These are phyloP conservation scores for Brettanomyces nanus DNA, from an alignment of 805 yeast species.

Conservation along the genomic window DNA sequence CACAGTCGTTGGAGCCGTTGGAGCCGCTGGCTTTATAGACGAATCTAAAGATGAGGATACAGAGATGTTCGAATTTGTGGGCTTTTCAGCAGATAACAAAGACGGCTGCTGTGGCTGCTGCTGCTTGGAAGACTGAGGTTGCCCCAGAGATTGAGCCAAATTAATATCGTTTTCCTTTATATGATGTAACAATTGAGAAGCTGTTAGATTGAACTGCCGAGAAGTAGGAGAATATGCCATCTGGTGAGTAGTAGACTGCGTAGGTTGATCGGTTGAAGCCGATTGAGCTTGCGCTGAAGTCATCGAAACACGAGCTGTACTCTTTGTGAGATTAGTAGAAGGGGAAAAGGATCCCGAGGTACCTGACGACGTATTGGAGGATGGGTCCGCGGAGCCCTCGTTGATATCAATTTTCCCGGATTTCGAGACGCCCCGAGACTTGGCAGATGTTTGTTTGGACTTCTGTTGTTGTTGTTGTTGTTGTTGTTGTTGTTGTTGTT, in stretches of 20 bases:
- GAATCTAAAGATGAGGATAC: neutral
- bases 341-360: neutral
- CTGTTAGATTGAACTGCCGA: slow-evolving; percentile 20
- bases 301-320: slow-evolving; percentile 4
- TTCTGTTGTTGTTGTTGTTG: neutral
- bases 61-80: neutral
- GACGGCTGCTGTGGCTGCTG: neutral
- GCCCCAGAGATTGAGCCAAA: slow-evolving; percentile 11
- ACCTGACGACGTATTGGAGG: neutral
- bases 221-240: slow-evolving; percentile 16
- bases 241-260: slow-evolving; percentile 12
- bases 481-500: slow-evolving; percentile 4
- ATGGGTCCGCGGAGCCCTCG: neutral
- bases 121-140: neutral
- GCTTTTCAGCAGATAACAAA: neutral
- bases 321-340: neutral
- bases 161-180: slow-evolving; percentile 24
- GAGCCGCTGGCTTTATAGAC: neutral
- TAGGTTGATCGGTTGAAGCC: too few relatives aligned
- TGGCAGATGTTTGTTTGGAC: neutral
- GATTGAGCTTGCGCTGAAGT: slow-evolving; percentile 3
- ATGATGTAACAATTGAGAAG: slow-evolving; percentile 27
- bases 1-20: neutral
- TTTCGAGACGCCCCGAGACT: slow-evolving; percentile 2
- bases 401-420: neutral